These are phyloP conservation scores for Bassia scoparia DNA, from an alignment of 148 eudicot genomes.

Conservation along the genomic window DNA sequence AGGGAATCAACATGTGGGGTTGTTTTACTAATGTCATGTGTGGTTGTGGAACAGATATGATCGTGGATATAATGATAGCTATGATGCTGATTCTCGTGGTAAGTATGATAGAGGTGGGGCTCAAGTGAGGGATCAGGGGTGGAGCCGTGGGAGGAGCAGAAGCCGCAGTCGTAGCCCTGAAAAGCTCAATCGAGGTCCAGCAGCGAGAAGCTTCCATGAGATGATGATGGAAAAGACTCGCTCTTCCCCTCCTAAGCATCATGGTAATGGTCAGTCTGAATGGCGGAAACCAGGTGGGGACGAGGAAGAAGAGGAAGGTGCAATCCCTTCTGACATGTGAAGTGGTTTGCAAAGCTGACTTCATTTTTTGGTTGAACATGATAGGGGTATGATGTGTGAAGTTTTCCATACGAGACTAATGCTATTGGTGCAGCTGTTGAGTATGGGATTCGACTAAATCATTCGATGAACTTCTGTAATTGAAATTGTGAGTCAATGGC, in stretches of 20 bases:
- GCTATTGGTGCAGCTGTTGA: not conserved
- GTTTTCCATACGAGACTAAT: not conserved
- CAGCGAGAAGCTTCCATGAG: conserved; percentile 53
- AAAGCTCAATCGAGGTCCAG: conserved; percentile 35
- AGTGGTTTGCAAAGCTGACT: not conserved
- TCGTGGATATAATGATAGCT: conserved; percentile 25
- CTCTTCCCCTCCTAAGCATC: not conserved
- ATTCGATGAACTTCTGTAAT: not conserved
- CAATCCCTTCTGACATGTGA: not conserved
- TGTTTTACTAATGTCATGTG: not conserved
- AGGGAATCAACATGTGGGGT: not conserved
- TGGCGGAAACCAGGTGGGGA: not conserved
- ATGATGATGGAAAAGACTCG: conserved; percentile 53
- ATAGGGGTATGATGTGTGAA: not conserved
- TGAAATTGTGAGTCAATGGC: not conserved
- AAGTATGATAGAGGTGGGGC: conserved; percentile 29
- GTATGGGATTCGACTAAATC: not conserved
- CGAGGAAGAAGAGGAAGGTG: not conserved
- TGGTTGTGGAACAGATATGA: conserved; percentile 38
- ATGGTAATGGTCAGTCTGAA: not conserved
- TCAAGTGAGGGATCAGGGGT: conserved; percentile 30
- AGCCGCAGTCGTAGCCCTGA: conserved; percentile 57
- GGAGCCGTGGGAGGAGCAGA: conserved; percentile 30
- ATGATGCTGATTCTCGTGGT: conserved; percentile 35
- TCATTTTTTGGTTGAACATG: not conserved